Conservation (phyloP, 2,329 filamentous ascomycete genomes). For the Diaporthe sp. region DNA sequence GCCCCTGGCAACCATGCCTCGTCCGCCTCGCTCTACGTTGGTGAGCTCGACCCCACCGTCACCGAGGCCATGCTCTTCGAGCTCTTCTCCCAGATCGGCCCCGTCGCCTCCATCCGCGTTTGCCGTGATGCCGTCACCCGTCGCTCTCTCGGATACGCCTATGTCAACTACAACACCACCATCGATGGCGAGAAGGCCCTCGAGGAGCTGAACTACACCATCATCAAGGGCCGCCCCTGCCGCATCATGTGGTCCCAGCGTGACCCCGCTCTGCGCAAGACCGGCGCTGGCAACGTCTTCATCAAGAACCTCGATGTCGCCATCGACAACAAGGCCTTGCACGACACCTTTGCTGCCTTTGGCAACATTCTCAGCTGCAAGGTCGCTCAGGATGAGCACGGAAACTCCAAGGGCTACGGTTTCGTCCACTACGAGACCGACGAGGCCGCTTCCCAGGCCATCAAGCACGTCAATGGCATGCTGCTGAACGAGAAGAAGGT, state of each 20-base stretch:
- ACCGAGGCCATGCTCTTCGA: conserved; percentile 99
- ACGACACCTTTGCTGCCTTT: conserved; percentile 98
- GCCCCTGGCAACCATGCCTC: conserved; percentile 87
- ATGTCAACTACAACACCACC: conserved; percentile 99
- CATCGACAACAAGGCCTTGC: conserved; percentile 99
- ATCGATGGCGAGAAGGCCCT: conserved; percentile 96
- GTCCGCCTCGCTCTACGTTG: conserved; percentile 97
- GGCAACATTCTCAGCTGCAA: conserved; percentile 99
- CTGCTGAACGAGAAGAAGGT: conserved; percentile 99
- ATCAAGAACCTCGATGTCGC: conserved; percentile 99
- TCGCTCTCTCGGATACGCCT: conserved; percentile 98
- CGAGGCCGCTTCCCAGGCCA: conserved; percentile 94
- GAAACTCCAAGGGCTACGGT: conserved; percentile 97
- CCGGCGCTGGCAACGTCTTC: conserved; percentile 98
- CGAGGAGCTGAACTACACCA: conserved; percentile 99
- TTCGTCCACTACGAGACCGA: conserved; percentile 99
- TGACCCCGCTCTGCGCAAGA: conserved; percentile 98
- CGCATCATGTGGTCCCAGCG: conserved; percentile 99
- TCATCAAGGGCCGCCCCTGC: conserved; percentile 99
- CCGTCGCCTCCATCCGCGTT: conserved; percentile 98
- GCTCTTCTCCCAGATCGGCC: conserved; percentile 99
- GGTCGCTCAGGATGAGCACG: conserved; percentile 96
- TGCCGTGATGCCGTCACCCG: conserved; percentile 99
- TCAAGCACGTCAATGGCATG: conserved; percentile 99
- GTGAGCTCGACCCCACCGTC: conserved; percentile 96